Evolutionary conservation across 495 filamentous ascomycete species (phyloP), one percentile per base, ranked within the genome.

Genomic region (Neurospora tetraspora): DNA sequence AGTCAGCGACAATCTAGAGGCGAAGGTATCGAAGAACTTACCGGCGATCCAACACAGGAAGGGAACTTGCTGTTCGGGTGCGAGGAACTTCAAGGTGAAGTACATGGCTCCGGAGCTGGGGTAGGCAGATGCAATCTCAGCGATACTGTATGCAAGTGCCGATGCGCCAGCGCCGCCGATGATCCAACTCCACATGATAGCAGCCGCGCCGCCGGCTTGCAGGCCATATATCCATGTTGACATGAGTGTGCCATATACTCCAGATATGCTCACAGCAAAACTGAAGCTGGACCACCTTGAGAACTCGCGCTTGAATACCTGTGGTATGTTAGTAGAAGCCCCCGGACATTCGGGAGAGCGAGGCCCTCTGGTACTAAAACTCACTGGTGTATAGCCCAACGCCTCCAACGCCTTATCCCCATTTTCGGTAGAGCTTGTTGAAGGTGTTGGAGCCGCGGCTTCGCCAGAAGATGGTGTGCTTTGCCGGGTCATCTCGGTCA

Each of bases 231-330:
- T 81, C 80, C 89, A 86, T 42, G 89, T 90, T 1, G 88, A 90
- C 78, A 87, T 86, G 73, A 89, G 83, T 4, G 87, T 89, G 23
- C 88, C 80, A 74, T 89, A 91, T 14, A 90, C 81, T 23, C 88
- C 88, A 53, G 82, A 85, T 75, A 91, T 88, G 75, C 83, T 86
- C 79, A 91, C 85, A 39, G 89, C 88, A 72, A 91, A 91, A 23
- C 88, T 90, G 81, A 91, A 88, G 73, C 84, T 86, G 4, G 88
- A 87, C 68, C 89, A 83, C 69, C 84, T 87, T 31, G 87, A 86
- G 76, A 91, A 91, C 74, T 91, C 87, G 70, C 88, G 82, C 80
- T 89, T 89, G 82, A 89, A 89, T 37, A 90, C 88, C 79, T 82
- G n/a, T 16, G 4, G 1, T 61, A 23, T 37, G 47, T 75, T 39